Evolutionary conservation across 2,329 filamentous ascomycete genomes (phyloP), one percentile per base, ranked within the genome.

Genomic region (Gnomoniopsis smithogilvyi): DNA sequence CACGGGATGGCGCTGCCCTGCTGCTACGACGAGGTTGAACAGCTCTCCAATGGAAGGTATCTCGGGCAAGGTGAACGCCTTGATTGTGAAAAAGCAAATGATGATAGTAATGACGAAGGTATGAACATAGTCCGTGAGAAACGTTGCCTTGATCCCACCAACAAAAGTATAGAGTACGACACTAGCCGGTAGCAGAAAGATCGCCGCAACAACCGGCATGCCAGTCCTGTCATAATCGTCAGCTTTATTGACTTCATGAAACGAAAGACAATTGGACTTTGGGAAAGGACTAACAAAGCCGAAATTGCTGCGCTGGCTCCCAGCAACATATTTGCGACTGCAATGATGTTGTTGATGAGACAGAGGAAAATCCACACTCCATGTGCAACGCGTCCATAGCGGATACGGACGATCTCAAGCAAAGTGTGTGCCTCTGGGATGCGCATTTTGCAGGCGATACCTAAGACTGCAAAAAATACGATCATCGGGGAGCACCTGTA

Each of bases 391-490:
- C 70, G 69, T 62, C 78, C 79, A 52, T 82, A 81, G 53, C 79
- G 74, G 26, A 83, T 79, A 2, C 79, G 72, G 1, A 83, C 77
- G 38, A 84, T 78, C 55, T 84, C 80, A 0, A 84, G 68, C 0
- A 81, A 72, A 0, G 81, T 84, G 59, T 84, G 80, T 0, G 81
- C 81, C 56, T 82, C 76, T 0, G 80, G 80, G 1, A 81, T 77
- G 33, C 80, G 77, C 30, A 77, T 65, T 58, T 84, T 83, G 68
- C 77, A 80, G 0, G 75, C 77, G 12, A 83, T 80, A 0, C 78
- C 79, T 1, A 82, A 67, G 0, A 82, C 62, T 0, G 81, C 74
- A 51, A 84, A 83, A 66, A 84, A 81, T 0, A 81, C 78, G 47
- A 84, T 83, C 78, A 82, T 82, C 0, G 80, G 78, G 11, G 77